A percentile compares a stretch with the other conserved stretches of the same genome.
These are phyloP conservation scores for Candida verbasci DNA, from an alignment of 805 yeast species.

Conservation along the genomic window DNA sequence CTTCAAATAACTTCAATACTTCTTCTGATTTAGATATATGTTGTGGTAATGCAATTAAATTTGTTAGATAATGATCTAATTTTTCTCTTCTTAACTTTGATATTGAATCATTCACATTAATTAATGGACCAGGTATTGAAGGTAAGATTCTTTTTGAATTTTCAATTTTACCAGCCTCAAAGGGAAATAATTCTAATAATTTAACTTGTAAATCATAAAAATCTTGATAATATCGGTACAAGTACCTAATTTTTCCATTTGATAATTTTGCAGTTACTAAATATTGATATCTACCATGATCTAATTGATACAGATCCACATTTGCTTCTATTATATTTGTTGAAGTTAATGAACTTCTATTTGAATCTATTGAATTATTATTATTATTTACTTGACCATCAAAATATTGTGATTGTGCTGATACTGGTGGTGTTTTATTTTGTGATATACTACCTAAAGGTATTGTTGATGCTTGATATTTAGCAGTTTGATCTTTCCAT, in stretches of 20 bases:
- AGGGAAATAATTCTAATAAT: conserved; percentile 78
- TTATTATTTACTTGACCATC: conserved; percentile 12
- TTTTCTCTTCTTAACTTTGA: conserved; percentile 52
- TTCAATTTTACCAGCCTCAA: conserved; percentile 84
- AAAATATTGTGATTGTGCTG: conserved; percentile 37
- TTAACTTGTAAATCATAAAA: conserved; percentile 90
- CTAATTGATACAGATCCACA: conserved; percentile 75
- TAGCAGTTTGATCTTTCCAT: conserved; percentile 90
- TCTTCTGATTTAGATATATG: conserved; percentile 68
- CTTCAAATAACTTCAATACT: conserved; percentile 67
- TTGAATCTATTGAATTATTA: conserved; percentile 11
- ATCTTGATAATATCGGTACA: conserved; percentile 91
- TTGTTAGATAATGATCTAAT: conserved; percentile 47
- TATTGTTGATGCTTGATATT: conserved; percentile 85
- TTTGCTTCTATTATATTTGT: conserved; percentile 53
- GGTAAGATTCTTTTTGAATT: conserved; percentile 80
- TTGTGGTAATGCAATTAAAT: conserved; percentile 66
- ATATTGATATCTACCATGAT: conserved; percentile 88
- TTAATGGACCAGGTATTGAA: conserved; percentile 92
- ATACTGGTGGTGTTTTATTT: conserved; percentile 23
- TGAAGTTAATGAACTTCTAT: conserved; percentile 29
- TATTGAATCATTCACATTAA: conserved; percentile 76
- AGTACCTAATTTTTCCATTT: conserved; percentile 62
- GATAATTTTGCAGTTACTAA: conserved; percentile 63
- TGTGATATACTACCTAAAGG: conserved; percentile 52